These are phyloP conservation scores for Venturia nashicola DNA, from an alignment of 2,329 filamentous ascomycete genomes.

Conservation along the genomic window DNA sequence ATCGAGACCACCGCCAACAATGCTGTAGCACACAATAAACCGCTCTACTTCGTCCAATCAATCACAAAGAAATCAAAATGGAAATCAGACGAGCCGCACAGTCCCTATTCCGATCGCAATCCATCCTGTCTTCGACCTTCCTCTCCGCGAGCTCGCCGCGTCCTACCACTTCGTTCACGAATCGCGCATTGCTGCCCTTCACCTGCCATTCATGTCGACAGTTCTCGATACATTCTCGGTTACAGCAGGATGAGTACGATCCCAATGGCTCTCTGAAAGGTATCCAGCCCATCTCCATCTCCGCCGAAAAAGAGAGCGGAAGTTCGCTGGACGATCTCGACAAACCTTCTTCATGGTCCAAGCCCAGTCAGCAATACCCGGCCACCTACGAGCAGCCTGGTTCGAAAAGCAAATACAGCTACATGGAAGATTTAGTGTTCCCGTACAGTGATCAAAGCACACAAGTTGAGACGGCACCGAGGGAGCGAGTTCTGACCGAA, in stretches of 20 bases:
- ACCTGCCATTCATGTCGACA: background rate
- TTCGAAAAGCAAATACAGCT: background rate
- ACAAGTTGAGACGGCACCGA: background rate
- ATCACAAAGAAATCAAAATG: conserved; percentile 14
- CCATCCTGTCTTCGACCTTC: conserved; percentile 10
- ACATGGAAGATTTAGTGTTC: background rate
- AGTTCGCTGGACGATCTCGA: background rate
- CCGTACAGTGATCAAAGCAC: background rate
- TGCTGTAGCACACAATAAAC: background rate
- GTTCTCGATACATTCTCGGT: background rate
- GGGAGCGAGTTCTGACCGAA: background rate
- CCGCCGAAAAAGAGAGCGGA: background rate
- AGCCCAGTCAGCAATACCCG: background rate
- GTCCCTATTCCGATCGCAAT: conserved; percentile 18
- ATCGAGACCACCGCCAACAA: background rate
- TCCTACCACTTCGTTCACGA: conserved; percentile 9
- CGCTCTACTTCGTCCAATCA: background rate
- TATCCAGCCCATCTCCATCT: background rate
- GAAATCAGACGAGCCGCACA: conserved; percentile 19
- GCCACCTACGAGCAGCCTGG: background rate
- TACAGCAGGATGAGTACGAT: background rate
- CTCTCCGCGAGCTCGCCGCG: conserved; percentile 10
- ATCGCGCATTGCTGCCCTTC: conserved; percentile 1
- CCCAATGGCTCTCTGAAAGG: background rate
- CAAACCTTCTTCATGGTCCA: background rate